A percentile compares a stretch with the other conserved stretches of the same genome.
Evolutionary conservation across 441 rosid genomes (phyloP).

Genomic region (Euphorbia schlechtendalii): DNA sequence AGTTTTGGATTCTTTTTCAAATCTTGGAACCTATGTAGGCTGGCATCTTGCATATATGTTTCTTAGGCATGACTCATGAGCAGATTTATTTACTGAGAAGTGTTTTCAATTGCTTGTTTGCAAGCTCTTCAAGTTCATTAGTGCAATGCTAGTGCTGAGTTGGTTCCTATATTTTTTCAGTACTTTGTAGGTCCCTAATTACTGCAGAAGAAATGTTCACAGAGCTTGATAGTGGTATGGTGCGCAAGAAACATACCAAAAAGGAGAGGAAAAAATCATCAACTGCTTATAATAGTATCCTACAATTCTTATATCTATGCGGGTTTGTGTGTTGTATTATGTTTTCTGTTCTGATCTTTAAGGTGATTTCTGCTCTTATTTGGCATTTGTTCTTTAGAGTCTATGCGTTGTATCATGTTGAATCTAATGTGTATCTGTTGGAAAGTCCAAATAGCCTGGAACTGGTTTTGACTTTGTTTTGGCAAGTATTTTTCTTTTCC

Average conservation of each 20-base stretch:
- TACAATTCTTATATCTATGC: background rate
- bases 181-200: slow-evolving; percentile 45
- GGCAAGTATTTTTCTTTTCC: background rate
- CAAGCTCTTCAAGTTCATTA: slow-evolving; percentile 13
- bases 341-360: slow-evolving; percentile 2
- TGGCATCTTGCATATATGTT: background rate
- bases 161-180: slow-evolving; percentile 33
- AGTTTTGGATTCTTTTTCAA: background rate
- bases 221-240: slow-evolving; percentile 30
- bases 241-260: slow-evolving; percentile 45
- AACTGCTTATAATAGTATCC: slow-evolving; percentile 43
- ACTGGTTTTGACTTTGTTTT: background rate
- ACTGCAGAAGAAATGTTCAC: slow-evolving; percentile 24
- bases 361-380: background rate
- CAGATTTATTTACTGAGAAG: background rate
- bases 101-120: slow-evolving; percentile 11
- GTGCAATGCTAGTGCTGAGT: slow-evolving; percentile 25
- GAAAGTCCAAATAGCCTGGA: background rate
- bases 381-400: slow-evolving; percentile 5
- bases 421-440: background rate
- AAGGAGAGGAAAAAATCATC: slow-evolving; percentile 49
- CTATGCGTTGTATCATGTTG: background rate
- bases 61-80: background rate
- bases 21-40: background rate
- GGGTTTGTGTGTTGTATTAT: too few species aligned